Conservation (phyloP, 345 rosid genomes). For the Moringa oleifera region DNA sequence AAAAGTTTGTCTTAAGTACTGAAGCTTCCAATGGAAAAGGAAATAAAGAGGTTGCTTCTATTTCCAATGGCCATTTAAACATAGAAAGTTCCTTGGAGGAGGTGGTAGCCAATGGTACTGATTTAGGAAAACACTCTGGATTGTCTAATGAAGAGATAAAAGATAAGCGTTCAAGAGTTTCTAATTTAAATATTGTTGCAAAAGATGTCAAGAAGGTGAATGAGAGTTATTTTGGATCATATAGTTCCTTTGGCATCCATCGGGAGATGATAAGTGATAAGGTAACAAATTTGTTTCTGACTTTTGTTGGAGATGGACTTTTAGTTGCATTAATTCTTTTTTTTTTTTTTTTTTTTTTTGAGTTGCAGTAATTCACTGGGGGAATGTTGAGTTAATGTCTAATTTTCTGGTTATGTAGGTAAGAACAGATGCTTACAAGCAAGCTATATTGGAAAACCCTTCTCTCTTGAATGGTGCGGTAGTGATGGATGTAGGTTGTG, state of each 20-base stretch:
- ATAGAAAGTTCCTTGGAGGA: slow-evolving; percentile 23
- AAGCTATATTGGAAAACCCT: slow-evolving; percentile 79
- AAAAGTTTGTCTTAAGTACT: slow-evolving; percentile 18
- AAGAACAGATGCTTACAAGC: slow-evolving; percentile 76
- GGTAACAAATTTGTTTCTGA: slow-evolving; percentile 32
- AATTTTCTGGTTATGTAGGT: slow-evolving; percentile 34
- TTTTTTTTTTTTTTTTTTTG: too few species aligned
- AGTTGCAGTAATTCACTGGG: too few species aligned
- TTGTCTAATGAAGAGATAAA: slow-evolving; percentile 14
- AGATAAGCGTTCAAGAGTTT: slow-evolving; percentile 24
- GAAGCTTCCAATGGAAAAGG: slow-evolving; percentile 20
- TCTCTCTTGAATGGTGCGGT: slow-evolving; percentile 64
- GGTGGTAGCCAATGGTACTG: slow-evolving; percentile 23
- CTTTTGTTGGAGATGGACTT: background rate
- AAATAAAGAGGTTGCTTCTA: slow-evolving; percentile 22
- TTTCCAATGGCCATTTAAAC: slow-evolving; percentile 26
- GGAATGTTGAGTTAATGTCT: background rate
- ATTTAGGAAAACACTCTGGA: slow-evolving; percentile 14
- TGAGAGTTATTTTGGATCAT: slow-evolving; percentile 81
- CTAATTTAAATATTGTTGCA: slow-evolving; percentile 30
- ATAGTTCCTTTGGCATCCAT: slow-evolving; percentile 85
- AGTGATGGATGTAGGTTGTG: slow-evolving; percentile 99
- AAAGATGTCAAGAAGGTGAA: slow-evolving; percentile 57
- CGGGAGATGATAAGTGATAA: slow-evolving; percentile 88
- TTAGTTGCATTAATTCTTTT: too few species aligned